Evolutionary conservation across 1,284 basidiomycete species (phyloP), one percentile per base, ranked within the genome.

Genomic region (Ustilago cynodontis): DNA sequence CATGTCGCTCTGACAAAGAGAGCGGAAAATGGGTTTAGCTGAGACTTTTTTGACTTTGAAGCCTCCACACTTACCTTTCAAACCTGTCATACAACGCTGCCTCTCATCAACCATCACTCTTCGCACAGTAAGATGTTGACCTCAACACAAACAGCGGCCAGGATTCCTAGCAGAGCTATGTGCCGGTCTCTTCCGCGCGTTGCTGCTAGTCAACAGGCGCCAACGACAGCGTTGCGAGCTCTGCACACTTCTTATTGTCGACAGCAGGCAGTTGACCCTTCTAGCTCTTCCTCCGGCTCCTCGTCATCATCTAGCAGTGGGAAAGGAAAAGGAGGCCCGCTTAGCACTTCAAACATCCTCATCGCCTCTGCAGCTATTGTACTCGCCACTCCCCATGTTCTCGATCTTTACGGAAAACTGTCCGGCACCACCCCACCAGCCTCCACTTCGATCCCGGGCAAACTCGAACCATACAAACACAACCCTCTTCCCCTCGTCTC

Each of bases 391-490:
- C 65, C 67, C 1, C 31, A 41, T 18, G 50, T 49, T 24, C 52
- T 75, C 24, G 53, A 72, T 18, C 47, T 63, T 1, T 72, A 72
- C 49, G 64, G 52, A 3, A n/a, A 11, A 7, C 18, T 62, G 24
- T 45, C 64, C 14, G 60, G 59, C 41, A 60, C 51, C 11, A 28
- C 59, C 4, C 49, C 65, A 20, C 26, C 53, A 7, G 37, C 65
- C 61, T 61, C 65, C 18, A n/a, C 52, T 24, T 35, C 65, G 3
- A 66, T 68, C 14, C 58, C 53, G 5, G 65, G 65, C 7, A 74
- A 63, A 28, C 63, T 74, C 35, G 71, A 74, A 16, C 63, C 71
- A 2, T 60, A 68, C 55, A 47, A 41, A 0, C 68, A 71, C 53
- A 50, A 56, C 33, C 65, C 68, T 2, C 47, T 76, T 1, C 60